A percentile compares a stretch with the other conserved stretches of the same genome.
phyloP scores from a whole-genome alignment of 2,329 filamentous ascomycete genomes.

The Hortaea sp. region DNA sequence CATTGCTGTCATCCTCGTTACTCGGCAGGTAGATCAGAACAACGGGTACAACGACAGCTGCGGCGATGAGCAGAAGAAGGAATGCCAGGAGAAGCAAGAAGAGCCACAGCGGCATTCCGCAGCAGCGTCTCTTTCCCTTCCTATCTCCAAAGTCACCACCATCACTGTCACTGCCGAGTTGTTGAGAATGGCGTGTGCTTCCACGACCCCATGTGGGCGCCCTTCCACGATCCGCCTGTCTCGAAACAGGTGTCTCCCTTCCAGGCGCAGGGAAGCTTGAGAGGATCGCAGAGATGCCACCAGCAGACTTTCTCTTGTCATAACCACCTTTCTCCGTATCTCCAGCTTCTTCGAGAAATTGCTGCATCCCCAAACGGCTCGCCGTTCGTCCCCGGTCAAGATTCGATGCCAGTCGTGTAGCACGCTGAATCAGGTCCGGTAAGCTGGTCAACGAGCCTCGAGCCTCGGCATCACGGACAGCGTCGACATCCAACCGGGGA shows the following conservation, averaged over 20 bases:
- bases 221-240: no score
- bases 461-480: constrained; percentile 68
- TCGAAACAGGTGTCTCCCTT: constrained; percentile 23
- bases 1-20: constrained; percentile 26
- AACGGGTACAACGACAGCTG: constrained; percentile 71
- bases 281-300: constrained; percentile 54
- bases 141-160: constrained; percentile 7
- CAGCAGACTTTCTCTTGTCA: constrained; percentile 18
- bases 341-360: constrained; percentile 28
- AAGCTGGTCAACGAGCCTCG: constrained; percentile 86
- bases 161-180: constrained; percentile 20
- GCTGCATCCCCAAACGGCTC: constrained; percentile 45
- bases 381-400: constrained; percentile 71
- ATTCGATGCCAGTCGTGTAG: constrained; percentile 76
- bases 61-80: constrained; percentile 61
- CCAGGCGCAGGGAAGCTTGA: constrained; percentile 51
- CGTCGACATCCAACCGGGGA: constrained; percentile 70
- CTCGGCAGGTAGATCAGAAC: constrained; percentile 48
- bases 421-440: constrained; percentile 79
- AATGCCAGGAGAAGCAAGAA: constrained; percentile 60
- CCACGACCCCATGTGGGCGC: no score
- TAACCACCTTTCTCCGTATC: constrained; percentile 18
- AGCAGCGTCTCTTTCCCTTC: constrained; percentile 52
- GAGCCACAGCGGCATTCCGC: constrained; percentile 71
- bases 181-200: constrained; percentile 10